Base-by-base conservation (phyloP, 2,329 filamentous ascomycete genomes). In the Cladorrhinum sp. region DNA sequence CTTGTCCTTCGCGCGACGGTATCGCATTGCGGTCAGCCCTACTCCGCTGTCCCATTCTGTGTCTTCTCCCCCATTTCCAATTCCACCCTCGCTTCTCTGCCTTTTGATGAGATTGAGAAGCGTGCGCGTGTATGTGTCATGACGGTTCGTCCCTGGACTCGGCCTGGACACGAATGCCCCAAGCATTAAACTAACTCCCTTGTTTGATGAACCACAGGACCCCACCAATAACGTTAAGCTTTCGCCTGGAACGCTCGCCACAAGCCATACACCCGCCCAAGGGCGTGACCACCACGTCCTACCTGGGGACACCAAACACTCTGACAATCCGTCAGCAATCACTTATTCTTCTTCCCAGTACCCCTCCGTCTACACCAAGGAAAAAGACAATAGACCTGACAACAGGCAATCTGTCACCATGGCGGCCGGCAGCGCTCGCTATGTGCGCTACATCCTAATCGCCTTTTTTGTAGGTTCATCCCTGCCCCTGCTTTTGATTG, bases 381-480 rank as follows among this genome's bases (percentile, higher is more conserved):
- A 56, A 49, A 49, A 36, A 13, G 32, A 50, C 36, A 13, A 32
- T 4, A 18, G 41, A 25, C 29, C 54, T 55, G 52, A 55, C 16
- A 8, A 36, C 6, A 25, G 23, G 18, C 48, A 55, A 36, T 48
- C 45, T 23, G 20, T 7, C 56, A 65, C 41, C 59, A 84, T 83
- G 81, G 87, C 87, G 77, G 84, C 86, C 62, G 87, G 87, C 73
- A 87, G 85, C 67, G 85, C 88, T 76, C 87, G 90, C 77, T 91
- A 92, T 71, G 78, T 87, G 81, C 85, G 86, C 81, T 88, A 87
- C 76, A 82, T 96, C 74, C 82, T 95, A 72, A 86, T 96, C 71
- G 90, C 92, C 62, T 83, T 92, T 72, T 88, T 96, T 72, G 93
- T 96, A 84, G 72, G 89, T 81, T 12, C n/a, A 20, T 25, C 22